Evolutionary conservation across 2,329 filamentous ascomycete genomes (phyloP).

Genomic region (Xylariomycetidae sp.): DNA sequence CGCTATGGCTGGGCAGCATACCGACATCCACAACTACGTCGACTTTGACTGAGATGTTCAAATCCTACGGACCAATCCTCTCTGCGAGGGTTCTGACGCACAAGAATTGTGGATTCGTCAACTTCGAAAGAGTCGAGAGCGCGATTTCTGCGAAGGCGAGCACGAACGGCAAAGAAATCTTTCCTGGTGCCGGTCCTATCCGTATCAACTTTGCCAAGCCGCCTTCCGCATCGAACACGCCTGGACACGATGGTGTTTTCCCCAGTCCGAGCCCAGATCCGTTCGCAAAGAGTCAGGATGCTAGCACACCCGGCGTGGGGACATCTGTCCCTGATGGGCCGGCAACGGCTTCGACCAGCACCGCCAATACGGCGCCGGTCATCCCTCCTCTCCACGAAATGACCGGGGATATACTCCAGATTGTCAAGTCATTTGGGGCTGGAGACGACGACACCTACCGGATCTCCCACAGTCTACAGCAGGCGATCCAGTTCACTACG

Average conservation of each 20-base stretch:
- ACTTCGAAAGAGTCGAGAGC: conserved; percentile 88
- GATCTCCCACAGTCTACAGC: conserved; percentile 70
- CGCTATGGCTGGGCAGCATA: conserved; percentile 95
- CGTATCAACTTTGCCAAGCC: conserved; percentile 98
- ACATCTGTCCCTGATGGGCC: conserved; percentile 34
- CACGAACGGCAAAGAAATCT: conserved; percentile 96
- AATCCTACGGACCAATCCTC: conserved; percentile 83
- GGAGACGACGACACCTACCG: conserved; percentile 69
- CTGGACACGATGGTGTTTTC: conserved; percentile 81
- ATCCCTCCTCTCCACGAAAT: conserved; percentile 74
- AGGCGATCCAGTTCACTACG: conserved; percentile 67
- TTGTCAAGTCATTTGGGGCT: conserved; percentile 85
- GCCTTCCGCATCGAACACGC: conserved; percentile 82
- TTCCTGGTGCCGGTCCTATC: conserved; percentile 90
- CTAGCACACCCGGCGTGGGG: conserved; percentile 33
- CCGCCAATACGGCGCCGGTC: conserved; percentile 48
- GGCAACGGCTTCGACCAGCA: conserved; percentile 28
- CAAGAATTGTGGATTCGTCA: conserved; percentile 99
- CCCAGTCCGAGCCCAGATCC: conserved; percentile 90
- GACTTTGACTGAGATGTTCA: conserved; percentile 91
- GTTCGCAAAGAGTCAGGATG: conserved; percentile 56
- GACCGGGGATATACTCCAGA: conserved; percentile 75
- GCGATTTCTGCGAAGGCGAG: conserved; percentile 82
- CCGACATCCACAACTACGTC: conserved; percentile 95
- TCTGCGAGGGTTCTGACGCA: conserved; percentile 92